Conservation (phyloP, 176 grass and related monocot genomes). For the Aegilops umbellulata region DNA sequence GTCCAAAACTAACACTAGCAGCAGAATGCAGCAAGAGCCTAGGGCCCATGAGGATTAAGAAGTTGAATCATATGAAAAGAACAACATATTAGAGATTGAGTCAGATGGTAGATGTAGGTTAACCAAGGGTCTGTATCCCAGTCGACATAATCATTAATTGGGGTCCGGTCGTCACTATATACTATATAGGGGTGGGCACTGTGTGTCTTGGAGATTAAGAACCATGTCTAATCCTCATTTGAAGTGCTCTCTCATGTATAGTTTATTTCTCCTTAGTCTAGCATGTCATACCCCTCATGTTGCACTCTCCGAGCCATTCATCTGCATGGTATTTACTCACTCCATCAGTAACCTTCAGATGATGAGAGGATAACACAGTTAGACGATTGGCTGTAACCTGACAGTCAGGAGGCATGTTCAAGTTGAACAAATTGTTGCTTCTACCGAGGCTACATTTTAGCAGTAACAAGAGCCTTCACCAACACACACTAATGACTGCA, state of each 20-base stretch:
- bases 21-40: neutral
- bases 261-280: neutral
- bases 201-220: neutral
- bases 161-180: neutral
- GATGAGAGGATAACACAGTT: neutral
- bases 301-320: neutral
- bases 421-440: slow-evolving; percentile 6
- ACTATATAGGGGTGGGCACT: neutral
- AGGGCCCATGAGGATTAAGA: neutral
- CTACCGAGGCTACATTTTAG: neutral
- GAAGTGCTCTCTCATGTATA: neutral
- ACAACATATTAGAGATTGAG: neutral
- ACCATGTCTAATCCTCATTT: neutral
- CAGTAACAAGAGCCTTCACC: neutral
- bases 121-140: neutral
- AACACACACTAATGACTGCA: neutral
- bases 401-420: slow-evolving; percentile 3
- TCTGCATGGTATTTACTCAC: neutral
- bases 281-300: neutral
- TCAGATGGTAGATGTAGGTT: slow-evolving; percentile 1
- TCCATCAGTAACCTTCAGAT: neutral
- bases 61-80: neutral
- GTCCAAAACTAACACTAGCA: neutral
- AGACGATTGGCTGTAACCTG: neutral
- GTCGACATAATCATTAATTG: neutral